Evolutionary conservation across 768 basidiomycete species (phyloP), one percentile per base, ranked within the genome.

Genomic region (Leccinum arenicola): DNA sequence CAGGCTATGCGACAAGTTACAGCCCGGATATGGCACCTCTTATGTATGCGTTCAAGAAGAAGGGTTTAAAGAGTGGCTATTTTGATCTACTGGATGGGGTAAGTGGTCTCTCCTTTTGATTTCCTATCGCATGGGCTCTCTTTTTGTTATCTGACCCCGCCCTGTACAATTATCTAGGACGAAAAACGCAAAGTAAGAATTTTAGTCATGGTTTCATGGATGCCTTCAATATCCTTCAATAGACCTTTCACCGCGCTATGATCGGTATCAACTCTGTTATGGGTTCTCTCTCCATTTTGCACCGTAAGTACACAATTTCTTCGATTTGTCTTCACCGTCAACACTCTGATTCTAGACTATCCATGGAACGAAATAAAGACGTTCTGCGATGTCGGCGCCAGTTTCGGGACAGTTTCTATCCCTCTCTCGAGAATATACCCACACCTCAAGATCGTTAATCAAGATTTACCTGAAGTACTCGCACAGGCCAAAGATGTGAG

Each of bases 401-500:
- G 72, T n/a, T 27, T 68, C 3, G 72, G 72, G 15, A 62, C 67
- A 1, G 56, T 73, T 23, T 71, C 73, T 49, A 25, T 66, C 1
- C 65, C 68, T 23, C 64, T 73, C 48, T 58, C 70, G 2, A 73
- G 61, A 54, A 58, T 57, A 43, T 61, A 63, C 50, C 71, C 70
- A 10, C 68, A 70, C 21, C 52, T 73, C 31, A 70, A 66, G 43
- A 66, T 74, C 21, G 45, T 50, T 6, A 38, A 68, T 19, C 71
- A 74, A 51, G 71, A 73, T 56, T 54, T 74, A n/a, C 71, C 71
- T 9, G 64, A 67, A 23, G 66, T 74, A 11, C 40, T 72, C 9
- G 55, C 6, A 4, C 62, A 58, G 14, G 69, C 69, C 23, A 61
- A 64, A 17, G 62, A 64, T 23, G 65, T 69, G 40, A 60, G 61